Percentiles rank a stretch among this genome's conserved stretches.
Conservation (phyloP, 2,329 filamentous ascomycete genomes). For the Colletotrichum lindemuthianum region DNA sequence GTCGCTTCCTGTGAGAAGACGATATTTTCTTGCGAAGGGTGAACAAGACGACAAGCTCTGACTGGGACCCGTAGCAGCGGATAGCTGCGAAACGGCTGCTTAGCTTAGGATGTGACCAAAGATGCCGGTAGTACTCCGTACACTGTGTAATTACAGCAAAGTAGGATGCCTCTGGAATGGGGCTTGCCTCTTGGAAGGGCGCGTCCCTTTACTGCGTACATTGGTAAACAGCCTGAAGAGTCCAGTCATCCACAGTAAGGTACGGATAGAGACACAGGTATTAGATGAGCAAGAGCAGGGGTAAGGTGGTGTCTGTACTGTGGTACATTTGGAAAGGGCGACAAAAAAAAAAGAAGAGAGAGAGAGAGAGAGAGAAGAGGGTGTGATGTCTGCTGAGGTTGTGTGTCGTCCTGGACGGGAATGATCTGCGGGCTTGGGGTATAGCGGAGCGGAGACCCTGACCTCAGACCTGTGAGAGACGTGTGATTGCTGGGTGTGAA, state of each 20-base stretch:
- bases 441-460: conserved; percentile 21
- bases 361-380: conserved; percentile 11
- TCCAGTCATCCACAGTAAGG: too few species aligned
- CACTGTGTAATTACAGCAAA: neutral
- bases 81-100: neutral
- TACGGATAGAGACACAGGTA: too few species aligned
- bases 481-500: neutral
- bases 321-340: neutral
- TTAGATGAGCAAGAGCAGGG: too few species aligned
- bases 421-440: conserved; percentile 32
- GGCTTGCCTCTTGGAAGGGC: too few species aligned
- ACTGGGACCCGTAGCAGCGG: neutral
- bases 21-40: too few species aligned
- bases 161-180: neutral
- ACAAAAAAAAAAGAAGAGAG: conserved; percentile 8
- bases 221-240: too few species aligned
- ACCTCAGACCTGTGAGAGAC: conserved; percentile 37
- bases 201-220: too few species aligned
- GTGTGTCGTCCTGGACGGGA: conserved; percentile 33
- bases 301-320: too few species aligned
- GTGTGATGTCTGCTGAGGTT: conserved; percentile 37
- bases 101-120: neutral
- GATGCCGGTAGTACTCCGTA: too few species aligned
- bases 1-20: neutral
- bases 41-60: conserved; percentile 1